Percentiles rank a stretch among this genome's conserved stretches.
Conservation (phyloP, 2,329 filamentous ascomycete genomes). For the Nigrospora oryzae region DNA sequence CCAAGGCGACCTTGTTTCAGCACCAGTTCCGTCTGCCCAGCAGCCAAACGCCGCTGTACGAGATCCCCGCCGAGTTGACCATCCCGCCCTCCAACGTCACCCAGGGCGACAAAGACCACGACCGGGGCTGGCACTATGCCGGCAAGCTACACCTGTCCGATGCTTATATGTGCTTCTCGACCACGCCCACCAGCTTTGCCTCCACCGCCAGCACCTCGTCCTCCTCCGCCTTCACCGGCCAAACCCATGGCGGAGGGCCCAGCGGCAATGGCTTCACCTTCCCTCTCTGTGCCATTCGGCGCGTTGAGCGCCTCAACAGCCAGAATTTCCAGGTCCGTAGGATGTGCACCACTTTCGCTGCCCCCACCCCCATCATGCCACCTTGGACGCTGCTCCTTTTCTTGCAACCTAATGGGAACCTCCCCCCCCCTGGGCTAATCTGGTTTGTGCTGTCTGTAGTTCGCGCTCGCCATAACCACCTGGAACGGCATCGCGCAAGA, state of each 20-base stretch:
- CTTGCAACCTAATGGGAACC: background rate
- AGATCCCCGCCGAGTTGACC: constrained; percentile 93
- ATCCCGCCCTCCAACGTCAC: constrained; percentile 66
- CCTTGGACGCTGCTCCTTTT: constrained; percentile 1
- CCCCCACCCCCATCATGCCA: background rate
- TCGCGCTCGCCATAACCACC: constrained; percentile 87
- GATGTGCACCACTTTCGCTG: background rate
- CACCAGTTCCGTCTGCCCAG: constrained; percentile 92
- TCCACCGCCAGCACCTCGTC: constrained; percentile 70
- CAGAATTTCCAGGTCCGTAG: constrained; percentile 65
- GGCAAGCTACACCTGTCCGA: constrained; percentile 93
- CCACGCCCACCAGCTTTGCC: constrained; percentile 80
- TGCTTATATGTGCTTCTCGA: constrained; percentile 93
- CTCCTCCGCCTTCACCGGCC: constrained; percentile 80
- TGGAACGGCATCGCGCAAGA: constrained; percentile 71
- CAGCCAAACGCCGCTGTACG: constrained; percentile 85
- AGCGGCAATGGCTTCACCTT: constrained; percentile 94
- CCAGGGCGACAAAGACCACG: constrained; percentile 62
- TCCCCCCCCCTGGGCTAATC: constrained; percentile 9
- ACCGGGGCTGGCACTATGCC: constrained; percentile 77
- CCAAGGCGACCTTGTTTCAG: constrained; percentile 88
- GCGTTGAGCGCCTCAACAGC: constrained; percentile 88
- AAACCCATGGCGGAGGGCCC: constrained; percentile 86
- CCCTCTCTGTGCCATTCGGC: constrained; percentile 80
- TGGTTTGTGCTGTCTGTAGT: constrained; percentile 34